Conservation (phyloP, 1,139 yeast genomes). For the Saccharomyces hybrid region DNA sequence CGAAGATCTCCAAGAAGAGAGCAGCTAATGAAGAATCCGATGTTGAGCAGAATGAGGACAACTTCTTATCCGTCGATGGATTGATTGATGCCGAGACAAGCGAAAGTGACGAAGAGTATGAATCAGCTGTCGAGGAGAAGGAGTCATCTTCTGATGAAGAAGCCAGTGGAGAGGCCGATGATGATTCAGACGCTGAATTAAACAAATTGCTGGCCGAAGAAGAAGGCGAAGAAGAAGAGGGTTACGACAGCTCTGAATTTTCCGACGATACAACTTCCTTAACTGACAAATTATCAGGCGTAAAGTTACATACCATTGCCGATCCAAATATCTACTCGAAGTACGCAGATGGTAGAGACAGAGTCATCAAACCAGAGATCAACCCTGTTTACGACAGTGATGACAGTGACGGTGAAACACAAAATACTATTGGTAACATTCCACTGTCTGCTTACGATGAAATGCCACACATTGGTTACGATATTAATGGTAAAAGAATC, state of each 20-base stretch:
- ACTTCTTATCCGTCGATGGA: constrained; percentile 33
- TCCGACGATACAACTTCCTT: constrained; percentile 40
- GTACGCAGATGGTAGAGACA: constrained; percentile 72
- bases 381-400: constrained; percentile 90
- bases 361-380: constrained; percentile 79
- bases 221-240: constrained; percentile 33
- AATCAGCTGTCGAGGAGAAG: constrained; percentile 14
- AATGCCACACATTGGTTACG: constrained; percentile 95
- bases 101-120: constrained; percentile 16
- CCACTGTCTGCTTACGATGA: constrained; percentile 92
- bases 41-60: constrained; percentile 28
- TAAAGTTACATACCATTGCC: constrained; percentile 45
- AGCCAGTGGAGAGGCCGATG: not conserved
- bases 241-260: constrained; percentile 27
- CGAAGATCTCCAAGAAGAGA: constrained; percentile 28
- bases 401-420: constrained; percentile 79
- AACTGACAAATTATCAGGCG: constrained; percentile 50
- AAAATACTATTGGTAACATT: constrained; percentile 85
- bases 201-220: constrained; percentile 50
- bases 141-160: constrained; percentile 20
- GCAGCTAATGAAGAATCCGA: constrained; percentile 24
- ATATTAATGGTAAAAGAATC: constrained; percentile 92
- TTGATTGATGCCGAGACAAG: constrained; percentile 31
- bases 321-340: constrained; percentile 41
- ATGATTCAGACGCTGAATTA: constrained; percentile 52